Conservation (phyloP, 495 filamentous ascomycete species). For the Penicillium cinerascens region DNA sequence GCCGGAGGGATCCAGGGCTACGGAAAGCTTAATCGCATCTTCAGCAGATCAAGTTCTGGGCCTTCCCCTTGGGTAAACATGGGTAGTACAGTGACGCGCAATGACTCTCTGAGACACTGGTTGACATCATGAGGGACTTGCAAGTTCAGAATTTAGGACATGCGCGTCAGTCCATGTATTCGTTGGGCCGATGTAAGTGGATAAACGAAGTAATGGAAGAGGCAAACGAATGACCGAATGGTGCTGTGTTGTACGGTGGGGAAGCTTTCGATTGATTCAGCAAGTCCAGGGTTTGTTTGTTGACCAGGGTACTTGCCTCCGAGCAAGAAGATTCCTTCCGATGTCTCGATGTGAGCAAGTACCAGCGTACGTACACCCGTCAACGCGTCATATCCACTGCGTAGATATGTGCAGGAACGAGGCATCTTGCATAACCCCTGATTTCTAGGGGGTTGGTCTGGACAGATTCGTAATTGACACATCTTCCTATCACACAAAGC, state of each 20-base stretch:
- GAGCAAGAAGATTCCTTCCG: constrained; percentile 15
- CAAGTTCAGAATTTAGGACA: not conserved
- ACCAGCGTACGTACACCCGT: not conserved
- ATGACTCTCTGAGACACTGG: constrained; percentile 10
- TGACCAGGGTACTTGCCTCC: not conserved
- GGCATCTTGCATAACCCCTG: constrained; percentile 15
- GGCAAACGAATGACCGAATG: not conserved
- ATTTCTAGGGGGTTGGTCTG: constrained; percentile 7
- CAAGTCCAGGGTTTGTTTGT: not conserved
- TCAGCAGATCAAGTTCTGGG: not conserved
- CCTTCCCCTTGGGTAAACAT: not conserved
- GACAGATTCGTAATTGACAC: not conserved
- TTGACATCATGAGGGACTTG: constrained; percentile 20
- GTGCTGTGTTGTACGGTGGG: not conserved
- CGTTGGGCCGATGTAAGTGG: not conserved
- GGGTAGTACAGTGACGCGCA: constrained; percentile 25
- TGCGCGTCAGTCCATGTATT: not conserved
- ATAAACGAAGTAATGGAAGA: not conserved
- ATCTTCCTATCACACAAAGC: not conserved
- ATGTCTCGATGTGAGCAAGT: constrained; percentile 5
- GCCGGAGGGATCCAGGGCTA: constrained; percentile 4
- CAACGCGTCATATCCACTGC: too few species aligned
- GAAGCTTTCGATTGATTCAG: not conserved
- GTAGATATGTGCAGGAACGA: constrained; percentile 10
- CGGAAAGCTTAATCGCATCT: constrained; percentile 15